Base-by-base conservation (phyloP, 2,329 filamentous ascomycete species). In the Xylariaceae sp. region DNA sequence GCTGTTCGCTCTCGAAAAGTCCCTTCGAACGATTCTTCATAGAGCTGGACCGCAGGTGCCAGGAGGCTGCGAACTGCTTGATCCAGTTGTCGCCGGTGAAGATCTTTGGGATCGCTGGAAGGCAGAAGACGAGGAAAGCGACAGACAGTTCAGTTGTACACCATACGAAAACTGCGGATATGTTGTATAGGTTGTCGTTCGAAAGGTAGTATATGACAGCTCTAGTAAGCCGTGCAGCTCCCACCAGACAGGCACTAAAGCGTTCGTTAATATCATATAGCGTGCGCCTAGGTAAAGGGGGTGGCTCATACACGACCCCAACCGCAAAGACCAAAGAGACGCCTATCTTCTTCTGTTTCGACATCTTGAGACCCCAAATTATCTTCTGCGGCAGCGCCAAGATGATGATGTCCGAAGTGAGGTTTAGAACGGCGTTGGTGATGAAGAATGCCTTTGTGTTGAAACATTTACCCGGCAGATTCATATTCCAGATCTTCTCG, bases 371-470 rank as follows among this genome's bases (percentile, higher is more conserved):
- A 11, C 64, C 68, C 63, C 75, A 71, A 19, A 80, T 69, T 4
- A 77, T 72, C 12, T 71, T 72, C 49, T 78, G 73, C 1, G 78
- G 77, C 4, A 79, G 66, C 1, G 70, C 63, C 49, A 76, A 74
- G 29, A 76, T 75, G 23, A 76, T 50, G 4, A 79, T 46, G 65
- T 79, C 75, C 14, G 75, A 77, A 28, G 73, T 31, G 39, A 79
- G 73, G 62, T 78, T 78, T 14, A 77, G 65, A 3, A 70, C 71
- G 0, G 77, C 75, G 47, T 76, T 75, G 40, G 69, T 67, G 21
- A 79, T 68, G 60, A 78, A 77, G 60, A 78, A 74, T 6, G 73
- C 65, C 31, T 76, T 74, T 47, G 75, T 73, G 36, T 75, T 63
- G 43, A 79, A 69, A 58, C 78, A 79, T 40, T 4, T 66, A 64